Evolutionary conservation across 2,329 filamentous ascomycete genomes (phyloP), one percentile per base, ranked within the genome.

Genomic region (Metarhizium sp.): DNA sequence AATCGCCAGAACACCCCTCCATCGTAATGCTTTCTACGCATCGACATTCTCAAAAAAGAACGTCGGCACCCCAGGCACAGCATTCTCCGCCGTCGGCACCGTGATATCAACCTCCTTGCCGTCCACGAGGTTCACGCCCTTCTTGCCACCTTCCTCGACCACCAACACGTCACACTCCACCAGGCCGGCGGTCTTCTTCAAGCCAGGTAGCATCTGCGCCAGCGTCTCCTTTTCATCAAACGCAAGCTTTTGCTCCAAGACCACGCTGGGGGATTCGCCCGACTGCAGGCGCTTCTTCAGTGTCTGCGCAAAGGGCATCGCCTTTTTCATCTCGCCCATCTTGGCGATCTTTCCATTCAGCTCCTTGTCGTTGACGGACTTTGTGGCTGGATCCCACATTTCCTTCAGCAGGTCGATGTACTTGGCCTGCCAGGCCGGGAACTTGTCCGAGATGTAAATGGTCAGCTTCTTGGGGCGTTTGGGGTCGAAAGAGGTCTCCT

Each of bases 221-320:
- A 97, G 77, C 38, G 86, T 87, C 57, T 80, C 78, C 50, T 85
- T 77, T 77, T 99, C 94, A 64, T 96, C 86, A 70, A 97, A 99
- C 1, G 83, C 79, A 59, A 99, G 77, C 73, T 92, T 90, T 61
- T 91, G 81, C 67, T 92, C 85, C 66, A 97, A 85, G 10, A 96
- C 90, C 2, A 74, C 77, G 29, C 80, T 76, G 2, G 82, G 75
- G 14, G 77, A 73, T 72, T 92, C 84, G 59, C 88, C 87, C 51
- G 79, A 78, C 56, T 90, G 78, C 55, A 99, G 80, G 53, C 89
- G 84, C 71, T 82, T 88, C 85, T 96, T 96, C 58, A 97, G 76
- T 6, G 71, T 74, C 74, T 97, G 92, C 51, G 96, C 86, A 67
- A 96, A 97, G 0, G 94, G 94, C 92, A 97, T 97, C 2, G 91